Percentiles rank a stretch among this genome's conserved stretches.
Evolutionary conservation across 495 filamentous ascomycete species (phyloP).

Genomic region (Lepidopterella palustris): DNA sequence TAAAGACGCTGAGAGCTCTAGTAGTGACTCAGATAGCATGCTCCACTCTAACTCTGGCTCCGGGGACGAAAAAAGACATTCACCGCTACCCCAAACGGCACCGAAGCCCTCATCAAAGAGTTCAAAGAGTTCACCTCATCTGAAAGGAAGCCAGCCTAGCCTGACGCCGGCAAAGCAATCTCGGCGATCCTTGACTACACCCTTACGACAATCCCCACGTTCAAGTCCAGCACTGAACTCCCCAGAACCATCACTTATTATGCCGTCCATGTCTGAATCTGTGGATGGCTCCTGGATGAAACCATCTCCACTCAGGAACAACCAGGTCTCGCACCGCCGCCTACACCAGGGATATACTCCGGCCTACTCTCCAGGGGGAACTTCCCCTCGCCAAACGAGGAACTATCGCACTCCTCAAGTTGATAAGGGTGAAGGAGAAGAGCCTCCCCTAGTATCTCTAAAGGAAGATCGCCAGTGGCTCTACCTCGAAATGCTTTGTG

Average conservation of each 20-base stretch:
- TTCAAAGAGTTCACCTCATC: conserved; percentile 5
- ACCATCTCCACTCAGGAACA: conserved; percentile 21
- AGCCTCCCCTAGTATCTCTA: not conserved
- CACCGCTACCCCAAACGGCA: no score
- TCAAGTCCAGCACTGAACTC: conserved; percentile 25
- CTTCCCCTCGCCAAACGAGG: conserved; percentile 6
- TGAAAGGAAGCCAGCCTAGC: conserved; percentile 10
- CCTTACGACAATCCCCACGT: not conserved
- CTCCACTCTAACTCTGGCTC: conserved; percentile 4
- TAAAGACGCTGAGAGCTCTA: conserved; percentile 15
- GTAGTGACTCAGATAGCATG: conserved; percentile 11
- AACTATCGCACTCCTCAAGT: not conserved
- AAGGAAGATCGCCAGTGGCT: not conserved
- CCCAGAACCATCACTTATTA: conserved; percentile 43
- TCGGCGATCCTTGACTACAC: conserved; percentile 32
- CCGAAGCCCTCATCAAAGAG: conserved; percentile 3
- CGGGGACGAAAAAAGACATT: conserved; percentile 10
- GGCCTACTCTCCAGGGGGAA: not conserved
- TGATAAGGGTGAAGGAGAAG: not conserved
- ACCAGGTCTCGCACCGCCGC: conserved; percentile 8
- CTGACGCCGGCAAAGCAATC: conserved; percentile 13
- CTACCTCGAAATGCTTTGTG: conserved; percentile 11
- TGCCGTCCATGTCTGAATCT: conserved; percentile 41
- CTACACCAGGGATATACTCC: not conserved
- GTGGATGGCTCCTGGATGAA: conserved; percentile 5